Base-by-base conservation (phyloP, 2,329 filamentous ascomycete species). In the Fonsecaea monophora region DNA sequence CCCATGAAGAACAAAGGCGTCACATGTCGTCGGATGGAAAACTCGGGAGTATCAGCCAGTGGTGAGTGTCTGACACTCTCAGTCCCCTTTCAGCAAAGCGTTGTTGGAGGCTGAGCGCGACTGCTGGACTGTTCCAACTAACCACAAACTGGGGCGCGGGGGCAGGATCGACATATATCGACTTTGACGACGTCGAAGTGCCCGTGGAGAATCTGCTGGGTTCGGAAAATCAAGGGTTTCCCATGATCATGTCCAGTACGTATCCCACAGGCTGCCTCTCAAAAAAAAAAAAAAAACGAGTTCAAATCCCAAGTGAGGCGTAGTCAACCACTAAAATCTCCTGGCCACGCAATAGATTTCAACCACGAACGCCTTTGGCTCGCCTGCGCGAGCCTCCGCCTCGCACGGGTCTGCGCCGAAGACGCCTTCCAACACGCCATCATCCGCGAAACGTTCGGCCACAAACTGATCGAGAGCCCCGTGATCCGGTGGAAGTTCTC, bases 21-120 rank as follows among this genome's bases (percentile, higher is more conserved):
- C 84, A 89, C 87, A 66, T 95, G 98, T 76, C 92, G 94, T 48
- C 98, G 98, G 87, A 98, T 98, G 85, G 94, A 98, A 90, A 98
- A 98, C 85, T 89, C 98, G 60, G 95, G 95, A 67, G 98, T 98
- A 98, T 95, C 45, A 98, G 94, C 80, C 93, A 97, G 70, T 85
- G 98, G 79, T 97, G 92, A 85, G 48, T 25, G 21, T 18, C 21
- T 25, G n/a, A 25, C 12, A 5, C 38, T 12, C 48, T 25, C 2
- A 13, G 30, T 32, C 30, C 30, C 30, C 30, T 32, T 32, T 32
- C 30, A 25, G 30, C 6, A 32, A 30, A 32, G 6, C 4, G 4
- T 6, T 32, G 6, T 32, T 32, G 30, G 30, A 32, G 30, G 30
- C 6, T 32, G 30, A 32, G 30, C 3, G 6, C 30, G 30, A 32